Evolutionary conservation across 2,329 filamentous ascomycete genomes (phyloP), one percentile per base, ranked within the genome.

Genomic region (Sclerotinia glacialis): DNA sequence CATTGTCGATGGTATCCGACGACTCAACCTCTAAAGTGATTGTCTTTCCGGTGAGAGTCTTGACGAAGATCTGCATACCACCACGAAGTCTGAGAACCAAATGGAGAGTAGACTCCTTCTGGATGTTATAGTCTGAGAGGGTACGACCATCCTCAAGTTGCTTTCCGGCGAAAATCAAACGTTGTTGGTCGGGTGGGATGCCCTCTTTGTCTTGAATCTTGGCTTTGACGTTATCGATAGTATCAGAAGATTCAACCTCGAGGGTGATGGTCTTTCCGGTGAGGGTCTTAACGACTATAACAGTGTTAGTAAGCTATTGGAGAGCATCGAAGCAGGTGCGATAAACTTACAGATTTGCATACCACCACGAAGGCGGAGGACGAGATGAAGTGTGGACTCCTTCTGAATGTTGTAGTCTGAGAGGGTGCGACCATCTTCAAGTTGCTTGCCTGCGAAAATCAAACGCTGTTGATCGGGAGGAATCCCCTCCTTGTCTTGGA

Each of bases 221-320:
- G 6, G 83, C 85, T 83, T 97, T 97, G 1, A 97, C 93, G 71
- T 97, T 98, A 89, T 98, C 94, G 84, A 98, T 98, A 80, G 94
- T 98, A 84, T 99, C 95, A 79, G 90, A 94, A 78, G 93, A 97
- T 89, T 98, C 94, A 84, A 98, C 95, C 92, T 99, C 94, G 78
- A 99, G 93, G 89, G 93, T 97, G 73, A 97, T 97, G 0, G 93
- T 97, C 84, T 97, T 97, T 69, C 93, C 93, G 0, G 91, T 94
- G 1, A 94, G 80, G 0, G 91, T 93, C 85, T 93, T 93, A 76
- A 93, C 90, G 72, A 93, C 69, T 74, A 12, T 26, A 50, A 18
- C 28, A 11, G 86, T 42, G 87, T 73, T 71, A 73, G 71, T 46
- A 79, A 5, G 81, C 85, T 79, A 85, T 85, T 49, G 84, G 81